Conservation (phyloP, 768 basidiomycete species). For the Myochromella boudieri region DNA sequence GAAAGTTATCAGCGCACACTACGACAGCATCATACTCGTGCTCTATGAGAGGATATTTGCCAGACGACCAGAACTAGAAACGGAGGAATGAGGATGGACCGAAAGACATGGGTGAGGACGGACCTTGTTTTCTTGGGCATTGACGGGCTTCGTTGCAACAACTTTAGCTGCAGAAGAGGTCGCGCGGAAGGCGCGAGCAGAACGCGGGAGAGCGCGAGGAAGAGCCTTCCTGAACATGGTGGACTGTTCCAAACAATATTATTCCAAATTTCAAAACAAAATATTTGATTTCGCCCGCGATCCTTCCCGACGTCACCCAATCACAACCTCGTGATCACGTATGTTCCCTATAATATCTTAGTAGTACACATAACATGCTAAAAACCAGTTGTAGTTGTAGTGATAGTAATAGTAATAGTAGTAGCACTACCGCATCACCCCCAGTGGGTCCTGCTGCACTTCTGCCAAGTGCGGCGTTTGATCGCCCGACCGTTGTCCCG, state of each 20-base stretch:
- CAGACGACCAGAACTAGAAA: conserved; percentile 69
- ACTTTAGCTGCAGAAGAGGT: conserved; percentile 60
- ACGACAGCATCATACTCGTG: conserved; percentile 99
- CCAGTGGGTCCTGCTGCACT: conserved; percentile 37
- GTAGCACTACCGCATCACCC: conserved; percentile 26
- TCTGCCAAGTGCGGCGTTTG: conserved; percentile 23
- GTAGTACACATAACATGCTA: conserved; percentile 3
- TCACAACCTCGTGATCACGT: conserved; percentile 40
- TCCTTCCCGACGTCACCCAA: conserved; percentile 35
- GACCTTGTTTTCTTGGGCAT: conserved; percentile 83
- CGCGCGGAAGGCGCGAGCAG: conserved; percentile 63
- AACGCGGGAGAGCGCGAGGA: conserved; percentile 48
- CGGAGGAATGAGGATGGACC: conserved; percentile 15
- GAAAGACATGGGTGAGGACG: conserved; percentile 13
- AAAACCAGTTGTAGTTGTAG: no score
- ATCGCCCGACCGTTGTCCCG: conserved; percentile 25
- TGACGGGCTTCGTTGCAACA: conserved; percentile 70
- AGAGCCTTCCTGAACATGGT: conserved; percentile 69
- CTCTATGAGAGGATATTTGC: conserved; percentile 95
- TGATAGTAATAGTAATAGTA: no score
- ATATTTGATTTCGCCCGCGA: conserved; percentile 23
- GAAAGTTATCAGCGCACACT: conserved; percentile 78
- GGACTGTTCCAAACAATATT: conserved; percentile 2
- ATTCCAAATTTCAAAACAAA: no score
- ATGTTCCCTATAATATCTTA: conserved; percentile 16